Conservation (phyloP, 1,139 yeast genomes). For the Geotrichum cucujoidarum region DNA sequence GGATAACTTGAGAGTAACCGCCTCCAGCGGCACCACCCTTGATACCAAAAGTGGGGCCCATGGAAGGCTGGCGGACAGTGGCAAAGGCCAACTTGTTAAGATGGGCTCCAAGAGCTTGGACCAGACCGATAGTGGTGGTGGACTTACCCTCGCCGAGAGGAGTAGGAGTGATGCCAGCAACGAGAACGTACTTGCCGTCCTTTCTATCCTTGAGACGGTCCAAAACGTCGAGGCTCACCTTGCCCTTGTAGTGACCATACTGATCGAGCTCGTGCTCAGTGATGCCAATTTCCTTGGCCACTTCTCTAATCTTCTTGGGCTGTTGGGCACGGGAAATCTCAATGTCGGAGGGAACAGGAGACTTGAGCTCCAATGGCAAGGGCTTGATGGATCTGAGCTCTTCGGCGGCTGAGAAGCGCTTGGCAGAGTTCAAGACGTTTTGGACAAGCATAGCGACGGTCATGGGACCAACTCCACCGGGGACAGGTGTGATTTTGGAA, state of each 20-base stretch:
- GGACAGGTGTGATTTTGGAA: constrained; percentile 85
- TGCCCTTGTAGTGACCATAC: constrained; percentile 89
- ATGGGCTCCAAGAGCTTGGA: constrained; percentile 94
- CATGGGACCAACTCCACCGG: constrained; percentile 99
- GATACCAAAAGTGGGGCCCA: constrained; percentile 99
- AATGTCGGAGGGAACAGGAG: constrained; percentile 90
- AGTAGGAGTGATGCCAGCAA: constrained; percentile 97
- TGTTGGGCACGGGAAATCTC: constrained; percentile 86
- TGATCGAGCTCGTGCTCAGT: constrained; percentile 80
- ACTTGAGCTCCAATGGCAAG: constrained; percentile 56
- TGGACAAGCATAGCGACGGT: constrained; percentile 94
- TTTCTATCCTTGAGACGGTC: constrained; percentile 64
- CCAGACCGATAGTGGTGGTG: constrained; percentile 93
- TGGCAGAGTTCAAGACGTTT: constrained; percentile 81
- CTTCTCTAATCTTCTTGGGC: constrained; percentile 77
- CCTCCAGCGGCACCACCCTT: constrained; percentile 99
- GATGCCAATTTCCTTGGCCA: constrained; percentile 83
- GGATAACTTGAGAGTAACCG: constrained; percentile 96
- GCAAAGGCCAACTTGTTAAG: constrained; percentile 84
- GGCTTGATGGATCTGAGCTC: constrained; percentile 50
- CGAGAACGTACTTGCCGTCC: constrained; percentile 87
- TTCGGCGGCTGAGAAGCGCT: constrained; percentile 37
- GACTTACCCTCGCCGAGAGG: constrained; percentile 98
- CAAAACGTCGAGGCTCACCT: constrained; percentile 69
- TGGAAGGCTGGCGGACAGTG: constrained; percentile 94